Evolutionary conservation across 2,329 filamentous ascomycete species (phyloP), one percentile per base, ranked within the genome.

Genomic region (Neospermospora avenae): DNA sequence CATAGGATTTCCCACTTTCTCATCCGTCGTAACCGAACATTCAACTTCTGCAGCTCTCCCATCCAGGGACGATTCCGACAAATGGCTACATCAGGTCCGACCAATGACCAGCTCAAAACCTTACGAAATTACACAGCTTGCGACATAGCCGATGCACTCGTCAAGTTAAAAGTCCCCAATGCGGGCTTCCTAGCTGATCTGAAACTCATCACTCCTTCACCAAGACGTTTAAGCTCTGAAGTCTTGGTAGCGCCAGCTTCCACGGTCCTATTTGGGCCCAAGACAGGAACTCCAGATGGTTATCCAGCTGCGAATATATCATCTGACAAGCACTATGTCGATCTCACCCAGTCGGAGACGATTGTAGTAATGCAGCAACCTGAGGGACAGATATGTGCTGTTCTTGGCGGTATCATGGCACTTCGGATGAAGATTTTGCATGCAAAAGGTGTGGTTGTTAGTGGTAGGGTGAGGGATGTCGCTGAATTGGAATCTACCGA

Each of bases 391-490:
- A 80, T 79, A 55, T 90, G 89, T 73, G 89, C 89, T 5, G 81
- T 90, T 7, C 80, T 90, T 5, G 89, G 89, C n/a, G 89, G 89
- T 18, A 90, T 92, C 65, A 89, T 91, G 82, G 89, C 87, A 4
- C 77, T 82, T 31, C 79, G 89, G 20, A 88, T 91, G 81, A 84
- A 85, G 68, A 72, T 80, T 14, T 77, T 86, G 11, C 82, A 83
- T 14, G 83, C 82, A 18, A 77, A 78, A 65, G 87, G 80, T 2
- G 80, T 88, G 11, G 75, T 91, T n/a, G 85, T 90, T 7, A 81
- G 84, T 65, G 89, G 89, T 0, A 77, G 88, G 41, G 82, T 88
- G 5, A 79, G 89, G 62, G 89, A 92, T 75, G 68, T 91, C 18
- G 76, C 74, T 16, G 84, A 89, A 69, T 72, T 90, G 60, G 77